phyloP scores from a whole-genome alignment of 2,329 filamentous ascomycete genomes.

The Phaeoacremonium minimum region DNA sequence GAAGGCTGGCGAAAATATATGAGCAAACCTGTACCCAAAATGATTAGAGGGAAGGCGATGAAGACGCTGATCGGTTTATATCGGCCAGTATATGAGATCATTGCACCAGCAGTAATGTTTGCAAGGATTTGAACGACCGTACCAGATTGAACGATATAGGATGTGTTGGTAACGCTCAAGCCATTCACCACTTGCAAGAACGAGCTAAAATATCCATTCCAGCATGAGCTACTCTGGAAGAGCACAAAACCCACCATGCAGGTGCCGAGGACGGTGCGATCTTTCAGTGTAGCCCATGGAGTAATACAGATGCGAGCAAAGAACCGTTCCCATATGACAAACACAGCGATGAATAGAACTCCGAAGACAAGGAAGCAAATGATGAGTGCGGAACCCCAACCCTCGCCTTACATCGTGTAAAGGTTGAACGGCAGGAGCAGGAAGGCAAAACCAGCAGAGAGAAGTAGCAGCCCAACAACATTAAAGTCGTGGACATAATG shows the following conservation, averaged over 20 bases:
- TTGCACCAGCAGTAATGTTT: slow-evolving; percentile 32
- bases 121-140: slow-evolving; percentile 35
- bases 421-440: slow-evolving; percentile 61
- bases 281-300: slow-evolving; percentile 38
- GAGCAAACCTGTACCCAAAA: slow-evolving; percentile 46
- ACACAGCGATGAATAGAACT: slow-evolving; percentile 43
- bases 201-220: slow-evolving; percentile 42
- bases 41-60: slow-evolving; percentile 40
- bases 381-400: slow-evolving; percentile 17
- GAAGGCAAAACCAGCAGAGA: slow-evolving; percentile 48
- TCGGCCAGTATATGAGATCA: slow-evolving; percentile 32
- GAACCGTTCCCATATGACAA: slow-evolving; percentile 47
- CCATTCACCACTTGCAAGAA: slow-evolving; percentile 41
- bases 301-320: slow-evolving; percentile 50
- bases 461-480: slow-evolving; percentile 44
- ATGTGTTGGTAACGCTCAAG: slow-evolving; percentile 31
- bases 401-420: slow-evolving; percentile 21
- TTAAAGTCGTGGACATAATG: slow-evolving; percentile 17
- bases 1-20: slow-evolving; percentile 46
- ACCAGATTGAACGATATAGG: slow-evolving; percentile 44
- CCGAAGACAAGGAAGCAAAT: slow-evolving; percentile 37
- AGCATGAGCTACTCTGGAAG: slow-evolving; percentile 40
- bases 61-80: slow-evolving; percentile 36
- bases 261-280: slow-evolving; percentile 43
- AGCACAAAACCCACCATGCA: slow-evolving; percentile 41